These are phyloP conservation scores for Mycosphaerella sp. DNA, from an alignment of 2,329 filamentous ascomycete species.

Conservation along the genomic window DNA sequence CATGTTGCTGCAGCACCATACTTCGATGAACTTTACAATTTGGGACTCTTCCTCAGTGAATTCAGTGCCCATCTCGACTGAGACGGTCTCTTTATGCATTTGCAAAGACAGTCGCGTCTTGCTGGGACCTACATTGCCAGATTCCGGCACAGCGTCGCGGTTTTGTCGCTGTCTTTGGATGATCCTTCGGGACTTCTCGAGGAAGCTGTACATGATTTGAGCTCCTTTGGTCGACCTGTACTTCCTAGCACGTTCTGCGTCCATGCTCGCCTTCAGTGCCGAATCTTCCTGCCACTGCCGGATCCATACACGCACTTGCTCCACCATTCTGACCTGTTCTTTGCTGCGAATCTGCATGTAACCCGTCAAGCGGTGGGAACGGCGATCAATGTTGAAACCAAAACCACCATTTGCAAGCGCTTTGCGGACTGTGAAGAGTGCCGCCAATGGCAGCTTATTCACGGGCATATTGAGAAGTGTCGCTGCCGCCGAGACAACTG, in stretches of 20 bases:
- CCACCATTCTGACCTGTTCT: constrained; percentile 48
- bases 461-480: constrained; percentile 34
- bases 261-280: constrained; percentile 26
- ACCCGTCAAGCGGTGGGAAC: constrained; percentile 46
- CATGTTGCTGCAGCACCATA: constrained; percentile 55
- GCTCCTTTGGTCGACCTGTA: constrained; percentile 21
- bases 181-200: constrained; percentile 37
- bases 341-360: constrained; percentile 59
- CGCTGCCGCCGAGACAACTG: constrained; percentile 42
- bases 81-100: constrained; percentile 16
- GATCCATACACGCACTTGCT: constrained; percentile 47
- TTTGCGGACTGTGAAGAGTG: constrained; percentile 64
- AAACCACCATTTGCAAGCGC: constrained; percentile 55
- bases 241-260: constrained; percentile 8
- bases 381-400: constrained; percentile 52
- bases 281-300: constrained; percentile 49
- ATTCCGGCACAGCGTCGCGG: constrained; percentile 31
- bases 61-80: constrained; percentile 19
- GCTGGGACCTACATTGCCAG: constrained; percentile 36
- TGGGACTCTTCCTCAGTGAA: constrained; percentile 50
- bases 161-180: constrained; percentile 36
- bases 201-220: constrained; percentile 34
- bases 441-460: constrained; percentile 26
- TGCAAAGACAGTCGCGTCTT: constrained; percentile 29
- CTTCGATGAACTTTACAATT: constrained; percentile 62